Evolutionary conservation across 2,329 filamentous ascomycete genomes (phyloP).

Genomic region (Chalaropsis thielavioides): DNA sequence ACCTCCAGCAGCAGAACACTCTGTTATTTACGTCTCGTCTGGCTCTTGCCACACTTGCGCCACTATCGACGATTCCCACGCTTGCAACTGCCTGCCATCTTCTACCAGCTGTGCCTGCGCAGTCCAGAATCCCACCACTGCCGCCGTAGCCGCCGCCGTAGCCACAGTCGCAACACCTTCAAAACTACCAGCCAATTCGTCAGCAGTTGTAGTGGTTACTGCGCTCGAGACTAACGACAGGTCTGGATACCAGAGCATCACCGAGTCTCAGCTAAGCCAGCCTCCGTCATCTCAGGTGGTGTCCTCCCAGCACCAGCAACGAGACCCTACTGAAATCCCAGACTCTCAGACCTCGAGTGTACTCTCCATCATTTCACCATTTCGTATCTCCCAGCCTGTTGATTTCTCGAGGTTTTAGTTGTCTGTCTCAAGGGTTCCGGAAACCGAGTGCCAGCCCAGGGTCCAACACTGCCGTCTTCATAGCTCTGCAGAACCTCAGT

Average conservation of each 20-base stretch:
- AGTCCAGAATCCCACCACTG: background rate
- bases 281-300: background rate
- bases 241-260: background rate
- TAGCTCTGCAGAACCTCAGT: background rate
- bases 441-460: background rate
- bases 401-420: background rate
- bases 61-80: background rate
- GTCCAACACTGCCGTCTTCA: background rate
- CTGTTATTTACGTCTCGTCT: background rate
- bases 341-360: constrained; percentile 12
- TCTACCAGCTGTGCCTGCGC: background rate
- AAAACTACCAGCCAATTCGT: background rate
- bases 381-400: background rate
- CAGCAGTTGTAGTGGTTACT: no score
- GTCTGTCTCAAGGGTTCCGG: background rate
- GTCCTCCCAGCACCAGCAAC: background rate
- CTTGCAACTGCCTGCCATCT: background rate
- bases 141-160: background rate
- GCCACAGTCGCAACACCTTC: background rate
- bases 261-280: background rate
- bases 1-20: background rate
- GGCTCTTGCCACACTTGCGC: background rate
- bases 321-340: constrained; percentile 6
- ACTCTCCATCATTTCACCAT: background rate
- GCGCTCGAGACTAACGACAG: background rate